Evolutionary conservation across 2,329 filamentous ascomycete genomes (phyloP), one percentile per base, ranked within the genome.

Genomic region (Epichloe coenophiala): DNA sequence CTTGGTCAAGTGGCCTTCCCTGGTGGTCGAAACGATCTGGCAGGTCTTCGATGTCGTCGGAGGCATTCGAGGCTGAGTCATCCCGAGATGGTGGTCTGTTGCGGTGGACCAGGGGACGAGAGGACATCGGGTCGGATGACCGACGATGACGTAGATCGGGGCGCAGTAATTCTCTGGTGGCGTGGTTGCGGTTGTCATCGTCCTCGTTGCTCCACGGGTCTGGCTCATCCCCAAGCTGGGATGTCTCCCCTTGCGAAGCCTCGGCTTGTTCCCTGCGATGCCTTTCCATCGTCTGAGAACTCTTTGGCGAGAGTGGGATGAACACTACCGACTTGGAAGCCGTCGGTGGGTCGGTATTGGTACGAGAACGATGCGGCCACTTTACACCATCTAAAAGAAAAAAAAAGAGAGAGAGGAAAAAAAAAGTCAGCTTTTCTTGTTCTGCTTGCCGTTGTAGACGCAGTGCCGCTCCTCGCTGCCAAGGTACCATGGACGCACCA

Each of bases 241-340:
- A 36, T 23, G 15, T 47, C 21, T 58, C 57, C 41, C 51, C 55
- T 15, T 55, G 54, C 21, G 56, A 54, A 3, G 60, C 57, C n/a
- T 60, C 52, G 23, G 58, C 61, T 19, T 70, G 66, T 12, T 65
- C 61, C 36, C 59, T 59, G 39, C 60, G 67, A 52, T 74, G 73
- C 27, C 65, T 60, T 19, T 65, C 61, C 58, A 76, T 69, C 0
- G 72, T 74, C 50, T 61, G 67, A 0, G 69, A 69, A 15, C 72
- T 75, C 48, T 71, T 68, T 1, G 74, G 74, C 3, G 74, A 77
- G 40, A 77, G 58, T 0, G 74, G 74, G 2, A 69, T 66, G 50
- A 76, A 77, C 1, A 63, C 56, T 1, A 77, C 72, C 1, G 70
- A 69, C 53, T 74, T 74, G 21, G 64, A 53, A 11, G 55, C 53